Evolutionary conservation across 345 rosid species (phyloP).

Genomic region (Jatropha curcas): DNA sequence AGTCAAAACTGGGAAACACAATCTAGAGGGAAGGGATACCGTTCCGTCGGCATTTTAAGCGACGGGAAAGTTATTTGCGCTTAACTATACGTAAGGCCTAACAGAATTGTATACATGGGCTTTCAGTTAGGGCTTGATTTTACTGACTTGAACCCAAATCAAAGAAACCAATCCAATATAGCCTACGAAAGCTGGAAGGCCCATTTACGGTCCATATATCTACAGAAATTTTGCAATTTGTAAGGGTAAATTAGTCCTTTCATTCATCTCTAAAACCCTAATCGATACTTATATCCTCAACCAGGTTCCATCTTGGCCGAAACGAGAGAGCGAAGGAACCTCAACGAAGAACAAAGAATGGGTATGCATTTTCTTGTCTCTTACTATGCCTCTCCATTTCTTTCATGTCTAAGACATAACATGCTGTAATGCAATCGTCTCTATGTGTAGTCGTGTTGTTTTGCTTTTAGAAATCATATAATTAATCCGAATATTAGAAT

Average conservation of each 20-base stretch:
- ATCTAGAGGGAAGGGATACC: too few relatives aligned
- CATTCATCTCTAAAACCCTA: conserved; percentile 34
- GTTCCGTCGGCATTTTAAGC: too few relatives aligned
- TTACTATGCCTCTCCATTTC: background rate
- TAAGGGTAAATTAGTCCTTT: conserved; percentile 10
- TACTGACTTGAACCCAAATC: background rate
- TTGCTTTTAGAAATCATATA: background rate
- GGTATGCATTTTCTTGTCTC: conserved; percentile 34
- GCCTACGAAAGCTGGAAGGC: background rate
- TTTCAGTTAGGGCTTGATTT: background rate
- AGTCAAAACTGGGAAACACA: too few relatives aligned
- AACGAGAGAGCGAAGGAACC: conserved; percentile 23
- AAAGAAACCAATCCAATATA: background rate
- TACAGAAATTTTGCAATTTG: background rate
- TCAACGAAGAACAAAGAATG: conserved; percentile 25
- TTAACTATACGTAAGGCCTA: background rate
- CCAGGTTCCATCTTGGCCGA: conserved; percentile 19
- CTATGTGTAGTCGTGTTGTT: background rate
- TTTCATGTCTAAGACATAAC: background rate
- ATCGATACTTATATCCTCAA: background rate
- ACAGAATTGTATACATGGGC: background rate
- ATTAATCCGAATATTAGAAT: background rate
- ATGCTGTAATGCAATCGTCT: too few relatives aligned
- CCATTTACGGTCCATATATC: background rate
- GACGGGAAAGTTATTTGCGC: background rate